A percentile compares a stretch with the other conserved stretches of the same genome.
These are phyloP conservation scores for Sclerotinia glacialis DNA, from an alignment of 2,329 filamentous ascomycete species.

Conservation along the genomic window DNA sequence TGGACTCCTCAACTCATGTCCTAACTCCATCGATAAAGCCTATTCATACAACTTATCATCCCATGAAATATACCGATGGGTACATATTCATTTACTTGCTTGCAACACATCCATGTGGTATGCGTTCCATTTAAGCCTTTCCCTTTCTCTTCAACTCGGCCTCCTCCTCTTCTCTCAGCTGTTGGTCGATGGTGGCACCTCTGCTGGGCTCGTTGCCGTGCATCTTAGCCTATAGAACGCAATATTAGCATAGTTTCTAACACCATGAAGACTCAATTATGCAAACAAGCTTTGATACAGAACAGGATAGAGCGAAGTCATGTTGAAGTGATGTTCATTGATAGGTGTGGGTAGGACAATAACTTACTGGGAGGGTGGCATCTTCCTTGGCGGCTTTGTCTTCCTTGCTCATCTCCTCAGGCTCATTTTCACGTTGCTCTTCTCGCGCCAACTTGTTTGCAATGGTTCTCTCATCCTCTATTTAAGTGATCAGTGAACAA, in stretches of 20 bases:
- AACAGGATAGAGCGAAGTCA: neutral
- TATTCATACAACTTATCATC: neutral
- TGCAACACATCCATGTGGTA: neutral
- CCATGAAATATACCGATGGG: slow-evolving; percentile 6
- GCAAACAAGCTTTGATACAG: neutral
- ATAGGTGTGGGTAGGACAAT: neutral
- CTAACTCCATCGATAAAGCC: neutral
- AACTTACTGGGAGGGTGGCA: slow-evolving; percentile 55
- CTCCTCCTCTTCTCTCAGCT: slow-evolving; percentile 67
- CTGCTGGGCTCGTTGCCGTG: slow-evolving; percentile 73
- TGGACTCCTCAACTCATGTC: neutral
- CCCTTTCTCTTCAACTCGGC: slow-evolving; percentile 60
- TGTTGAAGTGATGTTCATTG: neutral
- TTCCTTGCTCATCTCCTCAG: slow-evolving; percentile 43
- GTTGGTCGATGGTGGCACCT: slow-evolving; percentile 69
- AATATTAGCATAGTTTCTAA: neutral
- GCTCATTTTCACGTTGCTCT: slow-evolving; percentile 46
- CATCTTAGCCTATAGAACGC: slow-evolving; percentile 49
- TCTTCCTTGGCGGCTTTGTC: slow-evolving; percentile 44
- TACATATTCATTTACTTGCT: slow-evolving; percentile 8
- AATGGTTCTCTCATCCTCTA: slow-evolving; percentile 69
- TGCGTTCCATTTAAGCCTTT: slow-evolving; percentile 39
- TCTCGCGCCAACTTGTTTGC: slow-evolving; percentile 68
- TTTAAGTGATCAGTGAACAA: slow-evolving; percentile 29
- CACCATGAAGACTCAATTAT: neutral